These are phyloP conservation scores for Solidago caesia DNA, from an alignment of 129 eudicot species.

Conservation along the genomic window DNA sequence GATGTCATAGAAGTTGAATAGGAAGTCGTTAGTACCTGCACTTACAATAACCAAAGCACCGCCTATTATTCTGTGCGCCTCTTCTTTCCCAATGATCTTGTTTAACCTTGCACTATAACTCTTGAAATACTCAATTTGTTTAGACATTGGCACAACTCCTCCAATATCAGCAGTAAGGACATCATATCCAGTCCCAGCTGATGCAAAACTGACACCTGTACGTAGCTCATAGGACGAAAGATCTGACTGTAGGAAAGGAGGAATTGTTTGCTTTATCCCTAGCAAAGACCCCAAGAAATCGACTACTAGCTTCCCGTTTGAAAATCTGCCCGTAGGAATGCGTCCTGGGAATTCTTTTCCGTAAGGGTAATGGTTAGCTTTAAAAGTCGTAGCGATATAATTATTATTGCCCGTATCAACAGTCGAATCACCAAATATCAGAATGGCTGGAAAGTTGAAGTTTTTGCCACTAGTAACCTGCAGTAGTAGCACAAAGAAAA, in stretches of 20 bases:
- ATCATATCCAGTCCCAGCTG: constrained; percentile 72
- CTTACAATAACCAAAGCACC: constrained; percentile 48
- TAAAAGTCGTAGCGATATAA: constrained; percentile 22
- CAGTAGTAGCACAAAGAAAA: constrained; percentile 19
- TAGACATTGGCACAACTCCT: constrained; percentile 46
- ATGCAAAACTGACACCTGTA: constrained; percentile 78
- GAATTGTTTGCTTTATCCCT: constrained; percentile 59
- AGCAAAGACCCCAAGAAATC: constrained; percentile 53
- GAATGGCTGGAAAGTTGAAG: constrained; percentile 33
- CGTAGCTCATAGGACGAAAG: constrained; percentile 42
- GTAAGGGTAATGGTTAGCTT: constrained; percentile 45
- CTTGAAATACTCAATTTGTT: constrained; percentile 40
- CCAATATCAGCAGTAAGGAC: constrained; percentile 42
- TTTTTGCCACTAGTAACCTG: constrained; percentile 21
- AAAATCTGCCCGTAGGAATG: constrained; percentile 66
- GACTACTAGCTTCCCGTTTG: constrained; percentile 60
- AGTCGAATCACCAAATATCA: constrained; percentile 42
- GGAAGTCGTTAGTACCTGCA: constrained; percentile 76
- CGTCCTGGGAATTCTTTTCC: constrained; percentile 54
- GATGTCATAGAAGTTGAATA: constrained; percentile 55
- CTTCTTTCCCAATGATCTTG: constrained; percentile 41
- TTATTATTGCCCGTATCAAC: constrained; percentile 52
- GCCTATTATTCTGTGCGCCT: constrained; percentile 39
- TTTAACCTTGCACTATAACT: constrained; percentile 41
- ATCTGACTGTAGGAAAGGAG: constrained; percentile 62